phyloP scores from a whole-genome alignment of 441 rosid species.

The Eruca vesicaria region DNA sequence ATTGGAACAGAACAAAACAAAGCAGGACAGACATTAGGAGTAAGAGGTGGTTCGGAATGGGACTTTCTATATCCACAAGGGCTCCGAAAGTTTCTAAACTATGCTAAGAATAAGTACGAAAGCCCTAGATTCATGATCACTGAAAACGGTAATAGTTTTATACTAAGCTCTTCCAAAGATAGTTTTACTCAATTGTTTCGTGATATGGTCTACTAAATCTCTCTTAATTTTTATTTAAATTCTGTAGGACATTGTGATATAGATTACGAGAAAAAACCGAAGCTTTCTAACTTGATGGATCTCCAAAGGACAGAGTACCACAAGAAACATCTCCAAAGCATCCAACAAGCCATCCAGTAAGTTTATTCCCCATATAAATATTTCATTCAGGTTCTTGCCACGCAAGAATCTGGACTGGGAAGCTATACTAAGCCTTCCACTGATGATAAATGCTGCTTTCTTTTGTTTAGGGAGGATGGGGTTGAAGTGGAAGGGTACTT shows the following conservation, averaged over 20 bases:
- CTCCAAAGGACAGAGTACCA: slow-evolving; percentile 39
- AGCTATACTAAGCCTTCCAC: neutral
- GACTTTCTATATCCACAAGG: slow-evolving; percentile 29
- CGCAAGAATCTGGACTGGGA: neutral
- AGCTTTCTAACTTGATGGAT: slow-evolving; percentile 36
- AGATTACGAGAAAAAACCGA: slow-evolving; percentile 23
- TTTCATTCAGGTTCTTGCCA: neutral
- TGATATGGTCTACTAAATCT: slow-evolving; percentile 8
- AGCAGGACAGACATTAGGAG: slow-evolving; percentile 30
- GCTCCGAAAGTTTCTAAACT: slow-evolving; percentile 23
- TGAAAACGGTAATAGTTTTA: slow-evolving; percentile 28
- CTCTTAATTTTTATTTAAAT: neutral
- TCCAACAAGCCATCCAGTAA: slow-evolving; percentile 36
- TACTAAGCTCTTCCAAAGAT: neutral
- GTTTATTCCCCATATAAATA: neutral
- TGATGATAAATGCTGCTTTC: slow-evolving; percentile 9
- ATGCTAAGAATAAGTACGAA: slow-evolving; percentile 31
- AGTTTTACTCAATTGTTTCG: neutral
- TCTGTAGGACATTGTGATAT: slow-evolving; percentile 35
- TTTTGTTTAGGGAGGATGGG: slow-evolving; percentile 32
- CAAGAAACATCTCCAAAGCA: slow-evolving; percentile 33
- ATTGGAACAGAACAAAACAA: slow-evolving; percentile 30
- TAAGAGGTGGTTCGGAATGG: slow-evolving; percentile 34
- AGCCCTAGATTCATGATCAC: slow-evolving; percentile 29
- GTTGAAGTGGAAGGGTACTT: slow-evolving; percentile 37